Base-by-base conservation (phyloP, 306 rosid genomes). In the Coriaria nepalensis region DNA sequence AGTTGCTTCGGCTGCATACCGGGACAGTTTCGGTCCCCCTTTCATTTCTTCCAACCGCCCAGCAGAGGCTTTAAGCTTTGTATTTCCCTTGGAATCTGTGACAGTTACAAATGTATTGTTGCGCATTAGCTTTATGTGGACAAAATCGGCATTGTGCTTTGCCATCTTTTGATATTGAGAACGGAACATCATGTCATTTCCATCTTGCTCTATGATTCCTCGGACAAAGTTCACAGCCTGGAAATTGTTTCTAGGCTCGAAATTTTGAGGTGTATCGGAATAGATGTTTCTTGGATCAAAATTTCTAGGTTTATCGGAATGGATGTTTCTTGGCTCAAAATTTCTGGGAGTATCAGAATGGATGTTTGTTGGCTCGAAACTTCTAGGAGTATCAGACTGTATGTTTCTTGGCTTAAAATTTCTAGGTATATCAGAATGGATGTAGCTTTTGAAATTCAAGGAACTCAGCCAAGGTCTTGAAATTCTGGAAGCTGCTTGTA, bases 91-190 rank as follows among this genome's bases (percentile, higher is more conserved):
- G 38, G 73, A 60, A 59, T 79, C 90, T 0, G 83, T 86, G 43
- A 79, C 78, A 1, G 93, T 79, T 13, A 85, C 75, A 53, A 86
- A 86, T 7, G 86, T 70, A 50, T 86, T 79, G 68, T 79, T 86
- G 8, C 75, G 78, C 74, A 72, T 49, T 60, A 86, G 33, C 74
- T 86, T 86, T 53, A 86, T 45, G 53, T 90, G 93, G 62, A 90
- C 97, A 62, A 72, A 49, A 61, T 90, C 97, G 45, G 79, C 84
- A 62, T 70, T 79, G 4, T 53, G 65, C 74, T 72, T 84, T 6
- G 68, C 32, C 11, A 37, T 40, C 12, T 45, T 59, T 43, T 64
- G 56, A 50, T 52, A 40, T 40, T 13, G 55, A 60, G 69, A 11
- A 63, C 44, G 33, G 40, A 47, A 48, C 49, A 10, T 11, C 36